Percentiles rank a stretch among this genome's conserved stretches.
These are phyloP conservation scores for Rhynchosporium secalis DNA, from an alignment of 2,329 filamentous ascomycete species.

Conservation along the genomic window DNA sequence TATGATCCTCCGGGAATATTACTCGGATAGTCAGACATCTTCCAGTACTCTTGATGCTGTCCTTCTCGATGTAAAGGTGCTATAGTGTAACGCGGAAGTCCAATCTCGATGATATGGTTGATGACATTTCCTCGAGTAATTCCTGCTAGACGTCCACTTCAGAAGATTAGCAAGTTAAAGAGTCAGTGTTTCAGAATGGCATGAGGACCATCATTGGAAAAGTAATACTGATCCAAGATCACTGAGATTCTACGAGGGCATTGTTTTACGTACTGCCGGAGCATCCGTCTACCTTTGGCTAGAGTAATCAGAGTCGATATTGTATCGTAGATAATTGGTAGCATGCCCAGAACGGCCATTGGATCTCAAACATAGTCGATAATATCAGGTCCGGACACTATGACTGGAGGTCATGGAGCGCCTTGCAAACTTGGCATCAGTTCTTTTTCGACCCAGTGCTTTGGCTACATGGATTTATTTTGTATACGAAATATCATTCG, in stretches of 20 bases:
- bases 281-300: slow-evolving; percentile 59
- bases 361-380: slow-evolving; percentile 60
- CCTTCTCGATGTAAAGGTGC: slow-evolving; percentile 58
- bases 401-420: slow-evolving; percentile 2
- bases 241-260: too few species aligned
- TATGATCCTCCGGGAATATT: slow-evolving; percentile 60
- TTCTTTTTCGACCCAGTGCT: too few species aligned
- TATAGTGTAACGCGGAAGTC: slow-evolving; percentile 64
- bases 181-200: too few species aligned
- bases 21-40: slow-evolving; percentile 51
- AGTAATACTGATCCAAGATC: too few species aligned
- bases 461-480: neutral
- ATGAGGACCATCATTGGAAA: too few species aligned
- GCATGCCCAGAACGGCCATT: slow-evolving; percentile 57
- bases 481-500: neutral
- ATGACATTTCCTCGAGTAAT: slow-evolving; percentile 64
- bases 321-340: slow-evolving; percentile 68
- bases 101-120: slow-evolving; percentile 65
- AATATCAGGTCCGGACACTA: slow-evolving; percentile 42
- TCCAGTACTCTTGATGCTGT: slow-evolving; percentile 59
- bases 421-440: slow-evolving; percentile 10
- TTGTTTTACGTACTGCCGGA: slow-evolving; percentile 40
- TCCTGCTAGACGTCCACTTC: slow-evolving; percentile 54
- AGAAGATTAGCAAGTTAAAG: too few species aligned
- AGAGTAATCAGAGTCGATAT: slow-evolving; percentile 59